These are phyloP conservation scores for Hemerocallis citrina DNA, from an alignment of 106 monocot species.

Conservation along the genomic window DNA sequence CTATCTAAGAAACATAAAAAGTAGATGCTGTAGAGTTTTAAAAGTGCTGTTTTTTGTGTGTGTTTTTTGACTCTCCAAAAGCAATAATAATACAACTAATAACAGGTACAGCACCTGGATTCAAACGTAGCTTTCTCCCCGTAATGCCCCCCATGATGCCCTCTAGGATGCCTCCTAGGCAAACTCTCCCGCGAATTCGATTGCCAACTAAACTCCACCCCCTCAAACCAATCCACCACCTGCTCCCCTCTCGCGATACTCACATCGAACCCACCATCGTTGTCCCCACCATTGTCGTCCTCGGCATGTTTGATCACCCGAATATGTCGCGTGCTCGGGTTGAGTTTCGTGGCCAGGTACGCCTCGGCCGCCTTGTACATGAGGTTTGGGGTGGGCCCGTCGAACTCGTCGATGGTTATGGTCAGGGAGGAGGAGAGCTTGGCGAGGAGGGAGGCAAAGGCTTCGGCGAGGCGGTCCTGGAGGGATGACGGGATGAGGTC, in stretches of 20 bases:
- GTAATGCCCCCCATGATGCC: no score
- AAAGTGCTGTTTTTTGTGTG: not conserved
- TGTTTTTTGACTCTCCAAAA: not conserved
- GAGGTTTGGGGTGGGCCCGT: constrained; percentile 11
- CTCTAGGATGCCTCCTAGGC: no score
- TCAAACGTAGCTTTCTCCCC: no score
- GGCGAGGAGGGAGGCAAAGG: constrained; percentile 6
- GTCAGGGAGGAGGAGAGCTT: constrained; percentile 4
- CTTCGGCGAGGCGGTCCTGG: constrained; percentile 5
- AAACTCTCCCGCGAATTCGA: not conserved
- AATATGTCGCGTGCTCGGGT: constrained; percentile 6
- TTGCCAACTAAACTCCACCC: constrained; percentile 1
- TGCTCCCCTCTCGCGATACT: not conserved
- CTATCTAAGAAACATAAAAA: no score
- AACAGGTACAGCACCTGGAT: no score
- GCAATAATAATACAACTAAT: no score
- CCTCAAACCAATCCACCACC: not conserved
- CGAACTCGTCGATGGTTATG: constrained; percentile 19
- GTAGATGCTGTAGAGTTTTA: no score
- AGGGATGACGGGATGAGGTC: constrained; percentile 21
- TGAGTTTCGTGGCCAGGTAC: constrained; percentile 15
- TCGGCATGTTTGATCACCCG: constrained; percentile 15
- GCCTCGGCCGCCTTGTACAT: constrained; percentile 12
- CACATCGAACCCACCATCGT: not conserved
- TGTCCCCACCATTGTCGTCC: not conserved